Percentiles rank a stretch among this genome's conserved stretches.
Conservation (phyloP, 805 yeast genomes). For the Lipomyces anomalus region DNA sequence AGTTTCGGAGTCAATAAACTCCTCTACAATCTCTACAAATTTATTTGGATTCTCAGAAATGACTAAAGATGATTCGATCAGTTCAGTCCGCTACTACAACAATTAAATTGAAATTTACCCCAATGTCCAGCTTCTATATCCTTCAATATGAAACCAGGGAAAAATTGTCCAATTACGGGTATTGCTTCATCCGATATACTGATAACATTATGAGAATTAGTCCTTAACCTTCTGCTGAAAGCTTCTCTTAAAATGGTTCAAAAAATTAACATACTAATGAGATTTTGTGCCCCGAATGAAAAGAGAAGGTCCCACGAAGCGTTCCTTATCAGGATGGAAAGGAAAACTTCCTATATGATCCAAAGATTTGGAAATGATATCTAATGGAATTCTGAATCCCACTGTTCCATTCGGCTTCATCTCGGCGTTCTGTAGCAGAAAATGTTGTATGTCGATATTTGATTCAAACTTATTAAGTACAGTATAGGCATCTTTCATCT, state of each 20-base stretch:
- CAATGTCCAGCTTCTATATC: slow-evolving; percentile 89
- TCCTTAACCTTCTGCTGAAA: not conserved
- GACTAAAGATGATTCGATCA: slow-evolving; percentile 29
- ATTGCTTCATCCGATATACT: slow-evolving; percentile 75
- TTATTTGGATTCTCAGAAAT: slow-evolving; percentile 80
- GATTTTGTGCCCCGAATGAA: slow-evolving; percentile 77
- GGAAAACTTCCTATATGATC: slow-evolving; percentile 76
- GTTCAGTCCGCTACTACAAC: slow-evolving; percentile 20
- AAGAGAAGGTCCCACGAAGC: slow-evolving; percentile 67
- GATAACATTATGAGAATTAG: slow-evolving; percentile 2
- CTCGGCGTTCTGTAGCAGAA: slow-evolving; percentile 63
- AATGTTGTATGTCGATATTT: slow-evolving; percentile 59
- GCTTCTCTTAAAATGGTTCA: not conserved
- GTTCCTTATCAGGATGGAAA: slow-evolving; percentile 46
- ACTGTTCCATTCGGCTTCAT: slow-evolving; percentile 38
- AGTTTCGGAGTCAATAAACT: too few relatives aligned
- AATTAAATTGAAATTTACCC: slow-evolving; percentile 34
- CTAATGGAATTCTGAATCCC: slow-evolving; percentile 63
- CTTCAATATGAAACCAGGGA: slow-evolving; percentile 67
- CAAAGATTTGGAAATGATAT: slow-evolving; percentile 58
- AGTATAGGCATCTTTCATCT: slow-evolving; percentile 62
- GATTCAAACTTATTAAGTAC: slow-evolving; percentile 58
- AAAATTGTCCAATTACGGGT: slow-evolving; percentile 65
- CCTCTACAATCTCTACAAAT: slow-evolving; percentile 56
- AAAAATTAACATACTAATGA: slow-evolving; percentile 38